Conservation (phyloP, 345 rosid genomes). For the Hevea brasiliensis region DNA sequence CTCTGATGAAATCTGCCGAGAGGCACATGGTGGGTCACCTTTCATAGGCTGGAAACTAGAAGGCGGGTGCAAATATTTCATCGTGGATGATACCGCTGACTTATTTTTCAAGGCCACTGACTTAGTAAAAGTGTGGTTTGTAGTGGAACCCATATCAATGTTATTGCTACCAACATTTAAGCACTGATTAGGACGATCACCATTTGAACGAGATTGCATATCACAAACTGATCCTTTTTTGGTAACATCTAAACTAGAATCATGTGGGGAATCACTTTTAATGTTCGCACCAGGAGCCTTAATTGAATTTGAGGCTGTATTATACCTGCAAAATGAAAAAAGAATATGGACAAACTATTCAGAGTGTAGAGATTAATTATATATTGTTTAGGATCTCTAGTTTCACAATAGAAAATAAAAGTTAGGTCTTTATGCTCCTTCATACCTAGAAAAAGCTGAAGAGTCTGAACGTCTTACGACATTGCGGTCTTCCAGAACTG, state of each 20-base stretch:
- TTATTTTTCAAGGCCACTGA: constrained; percentile 34
- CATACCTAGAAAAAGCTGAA: constrained; percentile 60
- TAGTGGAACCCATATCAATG: constrained; percentile 50
- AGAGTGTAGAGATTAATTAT: constrained; percentile 11
- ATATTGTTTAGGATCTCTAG: constrained; percentile 3
- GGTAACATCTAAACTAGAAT: constrained; percentile 22
- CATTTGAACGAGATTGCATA: constrained; percentile 32
- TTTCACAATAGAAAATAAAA: not conserved
- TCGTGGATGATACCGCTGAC: constrained; percentile 36
- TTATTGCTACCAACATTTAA: constrained; percentile 49
- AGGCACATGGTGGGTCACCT: constrained; percentile 21
- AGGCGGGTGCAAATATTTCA: constrained; percentile 35
- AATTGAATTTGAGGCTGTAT: constrained; percentile 33
- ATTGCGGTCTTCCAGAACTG: constrained; percentile 45
- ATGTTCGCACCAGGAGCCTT: constrained; percentile 32
- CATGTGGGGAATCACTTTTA: constrained; percentile 31
- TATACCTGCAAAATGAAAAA: constrained; percentile 41
- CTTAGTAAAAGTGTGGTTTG: constrained; percentile 35
- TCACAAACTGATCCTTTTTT: constrained; percentile 31
- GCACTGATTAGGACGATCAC: constrained; percentile 41
- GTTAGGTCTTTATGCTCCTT: not conserved
- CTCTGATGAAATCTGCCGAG: constrained; percentile 24
- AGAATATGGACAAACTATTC: constrained; percentile 2
- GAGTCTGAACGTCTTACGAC: constrained; percentile 51
- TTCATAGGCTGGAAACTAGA: constrained; percentile 28